A percentile compares a stretch with the other conserved stretches of the same genome.
Evolutionary conservation across 2,329 filamentous ascomycete genomes (phyloP).

Genomic region (Colletotrichum agaves): DNA sequence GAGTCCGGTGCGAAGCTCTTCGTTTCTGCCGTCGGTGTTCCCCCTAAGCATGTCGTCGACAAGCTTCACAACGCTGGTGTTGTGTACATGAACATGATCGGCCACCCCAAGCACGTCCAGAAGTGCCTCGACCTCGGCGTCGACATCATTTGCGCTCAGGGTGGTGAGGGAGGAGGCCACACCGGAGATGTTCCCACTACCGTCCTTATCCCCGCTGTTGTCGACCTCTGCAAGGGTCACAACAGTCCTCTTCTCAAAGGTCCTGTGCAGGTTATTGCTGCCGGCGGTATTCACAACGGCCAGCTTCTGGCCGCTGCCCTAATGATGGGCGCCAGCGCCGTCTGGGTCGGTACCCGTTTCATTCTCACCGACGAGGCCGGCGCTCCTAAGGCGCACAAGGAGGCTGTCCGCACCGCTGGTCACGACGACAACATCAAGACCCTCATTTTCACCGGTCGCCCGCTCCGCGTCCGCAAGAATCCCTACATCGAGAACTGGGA

Average conservation of each 20-base stretch:
- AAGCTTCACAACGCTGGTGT: conserved; percentile 88
- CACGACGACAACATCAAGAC: conserved; percentile 98
- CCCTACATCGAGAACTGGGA: conserved; percentile 97
- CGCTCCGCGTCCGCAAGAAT: conserved; percentile 93
- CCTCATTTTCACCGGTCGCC: conserved; percentile 97
- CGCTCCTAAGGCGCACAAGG: conserved; percentile 92
- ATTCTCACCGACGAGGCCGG: conserved; percentile 94
- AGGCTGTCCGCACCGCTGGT: conserved; percentile 88
- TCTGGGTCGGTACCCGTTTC: conserved; percentile 98
- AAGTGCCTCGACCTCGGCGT: conserved; percentile 93
- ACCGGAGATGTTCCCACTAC: conserved; percentile 94
- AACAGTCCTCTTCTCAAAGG: conserved; percentile 88
- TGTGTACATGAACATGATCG: conserved; percentile 99
- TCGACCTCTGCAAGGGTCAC: conserved; percentile 80
- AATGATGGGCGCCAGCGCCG: conserved; percentile 90
- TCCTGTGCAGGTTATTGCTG: conserved; percentile 91
- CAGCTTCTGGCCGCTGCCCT: conserved; percentile 89
- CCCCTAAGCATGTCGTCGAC: conserved; percentile 88
- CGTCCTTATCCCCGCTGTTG: conserved; percentile 91
- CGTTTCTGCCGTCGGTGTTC: conserved; percentile 95
- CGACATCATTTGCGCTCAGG: conserved; percentile 98
- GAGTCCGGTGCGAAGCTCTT: conserved; percentile 91
- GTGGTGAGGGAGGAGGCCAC: conserved; percentile 96
- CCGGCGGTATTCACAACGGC: conserved; percentile 94
- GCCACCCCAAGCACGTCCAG: conserved; percentile 98